Conservation (phyloP, 495 filamentous ascomycete genomes). For the Podospora pseudopauciseta region DNA sequence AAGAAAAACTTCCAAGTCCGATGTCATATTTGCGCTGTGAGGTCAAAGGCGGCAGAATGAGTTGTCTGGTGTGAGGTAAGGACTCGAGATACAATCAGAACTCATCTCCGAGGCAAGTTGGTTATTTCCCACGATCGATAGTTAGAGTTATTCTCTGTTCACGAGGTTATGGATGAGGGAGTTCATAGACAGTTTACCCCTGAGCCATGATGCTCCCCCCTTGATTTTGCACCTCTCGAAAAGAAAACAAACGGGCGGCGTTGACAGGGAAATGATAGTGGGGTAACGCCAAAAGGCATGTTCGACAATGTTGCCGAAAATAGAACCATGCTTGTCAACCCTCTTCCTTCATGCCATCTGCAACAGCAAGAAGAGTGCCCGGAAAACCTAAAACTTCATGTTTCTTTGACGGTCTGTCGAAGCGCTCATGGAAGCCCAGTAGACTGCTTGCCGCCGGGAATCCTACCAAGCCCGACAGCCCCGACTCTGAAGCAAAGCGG, state of each 20-base stretch:
- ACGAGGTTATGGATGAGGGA: background rate
- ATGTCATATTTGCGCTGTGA: too few relatives aligned
- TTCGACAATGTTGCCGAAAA: background rate
- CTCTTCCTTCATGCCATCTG: background rate
- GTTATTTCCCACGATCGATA: background rate
- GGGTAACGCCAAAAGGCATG: background rate
- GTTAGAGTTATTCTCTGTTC: background rate
- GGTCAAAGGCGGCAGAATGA: too few relatives aligned
- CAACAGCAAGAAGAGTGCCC: background rate
- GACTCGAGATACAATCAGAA: too few relatives aligned
- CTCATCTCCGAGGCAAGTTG: background rate
- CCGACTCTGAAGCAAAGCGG: background rate
- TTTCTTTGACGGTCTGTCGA: background rate
- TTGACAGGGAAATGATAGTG: background rate
- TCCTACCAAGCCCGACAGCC: background rate
- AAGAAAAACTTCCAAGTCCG: too few relatives aligned
- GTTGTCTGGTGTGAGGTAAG: too few relatives aligned
- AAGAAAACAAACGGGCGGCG: background rate
- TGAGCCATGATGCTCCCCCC: background rate
- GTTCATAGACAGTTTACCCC: background rate
- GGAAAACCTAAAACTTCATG: background rate
- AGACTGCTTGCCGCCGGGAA: background rate
- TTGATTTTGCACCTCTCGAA: background rate
- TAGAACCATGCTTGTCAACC: background rate
- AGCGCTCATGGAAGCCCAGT: background rate